Base-by-base conservation (phyloP, 805 yeast species). In the Metschnikowia arizonensis region DNA sequence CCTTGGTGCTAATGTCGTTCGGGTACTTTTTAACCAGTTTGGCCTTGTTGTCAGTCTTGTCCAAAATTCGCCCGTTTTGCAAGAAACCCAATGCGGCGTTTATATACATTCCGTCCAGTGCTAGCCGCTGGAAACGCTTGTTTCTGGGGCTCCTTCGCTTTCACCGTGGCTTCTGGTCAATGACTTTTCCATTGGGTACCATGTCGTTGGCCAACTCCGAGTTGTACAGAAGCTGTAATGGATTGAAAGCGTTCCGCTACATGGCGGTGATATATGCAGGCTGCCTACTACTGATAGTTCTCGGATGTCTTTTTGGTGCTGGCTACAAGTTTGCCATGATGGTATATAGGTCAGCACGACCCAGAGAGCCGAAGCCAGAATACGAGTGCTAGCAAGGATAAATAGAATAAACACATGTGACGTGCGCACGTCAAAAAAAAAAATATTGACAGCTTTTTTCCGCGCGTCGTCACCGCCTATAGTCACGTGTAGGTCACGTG, bases 141-240 rank as follows among this genome's bases (percentile, higher is more conserved):
- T 46, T 54, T 30, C 42, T 53, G 31, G 65, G 60, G 17, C 47
- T 56, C 31, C 50, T 61, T 30, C 43, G 36, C 40, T 61, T 60
- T 42, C 55, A 48, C 40, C 50, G 53, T 12, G 57, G 59, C 1
- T 62, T 57, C 79, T 86, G 96, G 96, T 81, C 89, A 14, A 77
- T 85, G 71, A 85, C 96, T 51, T 89, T 89, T 82, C 97, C 96
- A 3, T 57, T 88, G 55, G 97, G 96, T 2, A 87, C 66, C 6
- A 50, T 86, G 83, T 71, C 83, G 0, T 60, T 84, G 11, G 79
- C 88, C 2, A 74, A 79, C 47, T 62, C 69, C 8, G 76, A 79
- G 53, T 58, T 88, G 15, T 82, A 47, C 50, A 37, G 40, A 3
- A 29, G 39, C 7, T 43, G 21, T 39, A 45, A 55, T 17, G 75